A percentile compares a stretch with the other conserved stretches of the same genome.
These are phyloP conservation scores for Aspergillus latus DNA, from an alignment of 2,329 filamentous ascomycete genomes.

Conservation along the genomic window DNA sequence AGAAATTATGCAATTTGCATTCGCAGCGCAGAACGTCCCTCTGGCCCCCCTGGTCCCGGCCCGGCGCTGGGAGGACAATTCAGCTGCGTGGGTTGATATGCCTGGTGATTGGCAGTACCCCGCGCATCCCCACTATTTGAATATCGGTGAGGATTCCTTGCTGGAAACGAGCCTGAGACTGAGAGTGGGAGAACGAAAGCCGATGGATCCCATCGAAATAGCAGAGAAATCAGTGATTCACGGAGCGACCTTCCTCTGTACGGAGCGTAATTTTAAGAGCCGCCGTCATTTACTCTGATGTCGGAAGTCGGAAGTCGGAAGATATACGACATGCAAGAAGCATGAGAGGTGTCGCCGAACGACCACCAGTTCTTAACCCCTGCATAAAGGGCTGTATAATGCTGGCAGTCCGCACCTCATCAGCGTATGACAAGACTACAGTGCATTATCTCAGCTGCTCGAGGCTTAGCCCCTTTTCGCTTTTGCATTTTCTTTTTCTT, in stretches of 20 bases:
- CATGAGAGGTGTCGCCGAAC: neutral
- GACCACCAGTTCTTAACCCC: neutral
- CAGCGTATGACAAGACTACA: neutral
- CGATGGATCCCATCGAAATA: neutral
- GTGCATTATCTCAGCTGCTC: neutral
- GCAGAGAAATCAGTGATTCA: too few relatives aligned
- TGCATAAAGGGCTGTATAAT: neutral
- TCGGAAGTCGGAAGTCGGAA: neutral
- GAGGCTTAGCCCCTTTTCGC: neutral
- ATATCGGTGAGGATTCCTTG: slow-evolving; percentile 26
- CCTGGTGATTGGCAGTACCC: slow-evolving; percentile 32
- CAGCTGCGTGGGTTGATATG: slow-evolving; percentile 16
- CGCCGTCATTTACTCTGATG: neutral
- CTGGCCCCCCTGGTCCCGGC: neutral
- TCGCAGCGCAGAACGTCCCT: slow-evolving; percentile 27
- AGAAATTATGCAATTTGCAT: too few relatives aligned
- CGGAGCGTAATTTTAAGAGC: neutral
- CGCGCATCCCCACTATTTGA: slow-evolving; percentile 23
- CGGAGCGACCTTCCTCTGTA: too few relatives aligned
- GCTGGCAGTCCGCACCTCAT: neutral
- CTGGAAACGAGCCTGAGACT: neutral
- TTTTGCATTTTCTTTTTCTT: too few relatives aligned
- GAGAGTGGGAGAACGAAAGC: neutral
- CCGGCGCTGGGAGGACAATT: neutral
- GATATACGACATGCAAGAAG: neutral